Percentiles rank a stretch among this genome's conserved stretches.
phyloP scores from a whole-genome alignment of 2,329 filamentous ascomycete genomes.

The Bretziella fagacearum region DNA sequence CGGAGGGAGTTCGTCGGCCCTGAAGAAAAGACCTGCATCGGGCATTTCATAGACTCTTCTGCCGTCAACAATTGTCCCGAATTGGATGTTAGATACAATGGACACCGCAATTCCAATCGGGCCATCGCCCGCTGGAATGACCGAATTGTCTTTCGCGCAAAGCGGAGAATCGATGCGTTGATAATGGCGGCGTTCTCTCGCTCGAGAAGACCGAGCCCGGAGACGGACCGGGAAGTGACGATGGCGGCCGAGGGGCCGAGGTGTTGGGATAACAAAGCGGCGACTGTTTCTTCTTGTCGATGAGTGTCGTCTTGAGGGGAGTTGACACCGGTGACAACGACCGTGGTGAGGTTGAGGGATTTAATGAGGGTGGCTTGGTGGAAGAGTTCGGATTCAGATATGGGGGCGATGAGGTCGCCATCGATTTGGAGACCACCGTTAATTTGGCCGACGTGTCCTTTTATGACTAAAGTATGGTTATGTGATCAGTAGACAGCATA shows the following conservation, averaged over 20 bases:
- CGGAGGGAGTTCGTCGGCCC: slow-evolving; percentile 19
- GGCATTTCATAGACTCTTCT: slow-evolving; percentile 17
- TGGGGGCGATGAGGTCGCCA: slow-evolving; percentile 15
- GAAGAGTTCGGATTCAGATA: slow-evolving; percentile 14
- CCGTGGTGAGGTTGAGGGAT: slow-evolving; percentile 20
- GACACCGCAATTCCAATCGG: slow-evolving; percentile 23
- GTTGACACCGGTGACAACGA: slow-evolving; percentile 41
- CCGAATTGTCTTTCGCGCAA: slow-evolving; percentile 29
- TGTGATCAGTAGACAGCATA: neutral
- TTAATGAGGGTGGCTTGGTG: slow-evolving; percentile 17
- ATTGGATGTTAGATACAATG: slow-evolving; percentile 33
- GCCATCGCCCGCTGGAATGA: slow-evolving; percentile 30
- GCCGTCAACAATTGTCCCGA: slow-evolving; percentile 23
- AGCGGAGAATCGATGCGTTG: slow-evolving; percentile 32
- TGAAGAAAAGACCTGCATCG: slow-evolving; percentile 18
- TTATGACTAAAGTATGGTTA: slow-evolving; percentile 12
- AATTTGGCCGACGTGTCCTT: slow-evolving; percentile 17
- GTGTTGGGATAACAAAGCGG: slow-evolving; percentile 24
- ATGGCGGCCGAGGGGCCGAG: slow-evolving; percentile 20
- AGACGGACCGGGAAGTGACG: slow-evolving; percentile 21
- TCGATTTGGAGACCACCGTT: slow-evolving; percentile 17
- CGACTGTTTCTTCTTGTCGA: slow-evolving; percentile 33
- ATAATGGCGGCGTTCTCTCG: slow-evolving; percentile 37
- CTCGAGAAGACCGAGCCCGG: slow-evolving; percentile 27
- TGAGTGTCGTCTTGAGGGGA: slow-evolving; percentile 38